These are phyloP conservation scores for Xylaria telfairii DNA, from an alignment of 495 filamentous ascomycete genomes.

Conservation along the genomic window DNA sequence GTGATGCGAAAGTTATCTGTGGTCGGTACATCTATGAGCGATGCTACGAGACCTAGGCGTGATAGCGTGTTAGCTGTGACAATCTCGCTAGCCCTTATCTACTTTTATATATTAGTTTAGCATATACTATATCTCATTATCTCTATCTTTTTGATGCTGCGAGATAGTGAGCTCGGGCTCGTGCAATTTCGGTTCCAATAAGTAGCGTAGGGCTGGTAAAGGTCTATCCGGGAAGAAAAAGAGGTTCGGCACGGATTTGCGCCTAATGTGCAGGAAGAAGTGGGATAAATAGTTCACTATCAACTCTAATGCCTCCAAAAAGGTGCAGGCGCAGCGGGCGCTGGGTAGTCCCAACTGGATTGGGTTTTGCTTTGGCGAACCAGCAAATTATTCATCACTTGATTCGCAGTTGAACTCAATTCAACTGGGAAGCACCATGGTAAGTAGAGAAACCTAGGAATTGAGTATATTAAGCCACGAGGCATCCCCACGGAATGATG, in stretches of 20 bases:
- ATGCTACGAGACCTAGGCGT: not conserved
- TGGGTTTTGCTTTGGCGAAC: not conserved
- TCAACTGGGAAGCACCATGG: not conserved
- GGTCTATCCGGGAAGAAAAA: not conserved
- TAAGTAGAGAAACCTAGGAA: too few species aligned
- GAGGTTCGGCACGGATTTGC: not conserved
- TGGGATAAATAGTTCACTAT: conserved; percentile 11
- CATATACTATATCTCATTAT: not conserved
- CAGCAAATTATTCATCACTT: not conserved
- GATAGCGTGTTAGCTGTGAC: not conserved
- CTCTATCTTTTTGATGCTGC: not conserved
- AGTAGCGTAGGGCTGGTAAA: not conserved
- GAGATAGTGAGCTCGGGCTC: not conserved
- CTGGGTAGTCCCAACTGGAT: not conserved
- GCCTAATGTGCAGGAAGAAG: not conserved
- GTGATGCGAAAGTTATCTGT: conserved; percentile 52
- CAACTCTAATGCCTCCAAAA: conserved; percentile 9
- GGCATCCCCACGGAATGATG: not conserved
- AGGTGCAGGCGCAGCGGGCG: not conserved
- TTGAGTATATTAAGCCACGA: not conserved
- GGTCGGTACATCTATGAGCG: not conserved
- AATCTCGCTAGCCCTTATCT: not conserved
- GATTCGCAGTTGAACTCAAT: not conserved
- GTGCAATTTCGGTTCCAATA: not conserved
- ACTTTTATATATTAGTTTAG: not conserved